Evolutionary conservation across 106 monocot genomes (phyloP).

Genomic region (Allium sativum): DNA sequence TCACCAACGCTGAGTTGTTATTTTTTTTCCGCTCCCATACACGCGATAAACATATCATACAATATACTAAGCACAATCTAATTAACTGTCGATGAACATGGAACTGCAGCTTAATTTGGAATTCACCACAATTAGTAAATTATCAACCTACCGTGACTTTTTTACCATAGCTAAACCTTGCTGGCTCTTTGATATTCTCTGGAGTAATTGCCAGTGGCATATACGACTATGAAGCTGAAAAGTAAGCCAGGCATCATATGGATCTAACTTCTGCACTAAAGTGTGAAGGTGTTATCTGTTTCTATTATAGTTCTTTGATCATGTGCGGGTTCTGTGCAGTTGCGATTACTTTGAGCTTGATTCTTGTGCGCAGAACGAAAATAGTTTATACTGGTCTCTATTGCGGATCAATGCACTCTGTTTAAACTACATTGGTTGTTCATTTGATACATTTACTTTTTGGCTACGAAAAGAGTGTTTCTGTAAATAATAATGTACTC

Average conservation of each 20-base stretch:
- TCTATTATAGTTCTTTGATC: conserved; percentile 40
- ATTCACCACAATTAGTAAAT: too few relatives aligned
- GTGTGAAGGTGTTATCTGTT: conserved; percentile 45
- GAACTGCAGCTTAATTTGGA: too few relatives aligned
- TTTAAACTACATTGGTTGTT: too few relatives aligned
- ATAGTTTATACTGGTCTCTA: conserved; percentile 41
- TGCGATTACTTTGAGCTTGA: conserved; percentile 36
- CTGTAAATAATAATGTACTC: too few relatives aligned
- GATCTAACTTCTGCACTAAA: conserved; percentile 14
- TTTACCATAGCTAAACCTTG: conserved; percentile 59
- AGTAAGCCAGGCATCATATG: conserved; percentile 27
- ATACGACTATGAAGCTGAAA: conserved; percentile 62
- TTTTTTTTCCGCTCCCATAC: too few relatives aligned
- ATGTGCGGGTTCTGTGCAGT: conserved; percentile 48
- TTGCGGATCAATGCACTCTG: conserved; percentile 1
- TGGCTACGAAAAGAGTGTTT: too few relatives aligned
- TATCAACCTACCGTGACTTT: too few relatives aligned
- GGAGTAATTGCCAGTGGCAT: conserved; percentile 56
- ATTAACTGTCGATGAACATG: too few relatives aligned
- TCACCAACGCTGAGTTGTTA: too few relatives aligned
- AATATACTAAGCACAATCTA: too few relatives aligned
- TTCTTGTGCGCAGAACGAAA: conserved; percentile 56
- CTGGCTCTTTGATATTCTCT: conserved; percentile 60
- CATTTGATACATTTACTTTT: too few relatives aligned
- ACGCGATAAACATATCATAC: too few relatives aligned